Conservation (phyloP, 2,329 filamentous ascomycete species). For the Penicillium sp. region DNA sequence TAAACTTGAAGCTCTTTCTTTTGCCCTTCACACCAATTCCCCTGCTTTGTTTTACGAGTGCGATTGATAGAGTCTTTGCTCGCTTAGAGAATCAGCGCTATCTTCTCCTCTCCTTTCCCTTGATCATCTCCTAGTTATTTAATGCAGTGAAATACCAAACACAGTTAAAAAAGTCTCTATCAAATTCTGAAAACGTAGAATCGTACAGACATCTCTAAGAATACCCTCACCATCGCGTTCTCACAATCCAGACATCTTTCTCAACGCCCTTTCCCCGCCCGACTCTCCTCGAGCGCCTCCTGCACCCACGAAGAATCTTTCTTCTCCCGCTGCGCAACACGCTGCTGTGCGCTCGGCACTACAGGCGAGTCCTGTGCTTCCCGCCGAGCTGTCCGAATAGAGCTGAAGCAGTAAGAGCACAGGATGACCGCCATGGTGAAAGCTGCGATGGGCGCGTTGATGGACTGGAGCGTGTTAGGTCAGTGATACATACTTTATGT, state of each 20-base stretch:
- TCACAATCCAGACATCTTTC: neutral
- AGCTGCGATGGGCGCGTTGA: constrained; percentile 64
- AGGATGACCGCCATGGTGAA: constrained; percentile 63
- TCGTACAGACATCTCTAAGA: neutral
- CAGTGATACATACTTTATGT: neutral
- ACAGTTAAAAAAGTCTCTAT: neutral
- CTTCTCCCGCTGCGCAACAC: constrained; percentile 47
- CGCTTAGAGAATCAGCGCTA: neutral
- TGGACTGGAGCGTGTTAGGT: constrained; percentile 41
- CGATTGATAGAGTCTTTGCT: neutral
- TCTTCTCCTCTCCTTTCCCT: neutral
- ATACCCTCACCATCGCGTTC: neutral
- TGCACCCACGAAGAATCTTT: constrained; percentile 35
- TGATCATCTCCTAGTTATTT: neutral
- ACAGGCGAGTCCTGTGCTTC: constrained; percentile 61
- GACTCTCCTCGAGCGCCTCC: constrained; percentile 36
- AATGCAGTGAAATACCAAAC: neutral
- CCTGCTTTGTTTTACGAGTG: neutral
- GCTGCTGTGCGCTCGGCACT: constrained; percentile 42
- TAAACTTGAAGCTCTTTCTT: constrained; percentile 15
- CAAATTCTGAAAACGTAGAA: neutral
- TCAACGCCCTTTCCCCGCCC: constrained; percentile 16
- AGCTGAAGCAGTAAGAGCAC: constrained; percentile 64
- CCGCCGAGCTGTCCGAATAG: constrained; percentile 66
- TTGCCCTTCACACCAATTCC: neutral